Conservation (phyloP, 345 rosid species). For the Mangifera indica region DNA sequence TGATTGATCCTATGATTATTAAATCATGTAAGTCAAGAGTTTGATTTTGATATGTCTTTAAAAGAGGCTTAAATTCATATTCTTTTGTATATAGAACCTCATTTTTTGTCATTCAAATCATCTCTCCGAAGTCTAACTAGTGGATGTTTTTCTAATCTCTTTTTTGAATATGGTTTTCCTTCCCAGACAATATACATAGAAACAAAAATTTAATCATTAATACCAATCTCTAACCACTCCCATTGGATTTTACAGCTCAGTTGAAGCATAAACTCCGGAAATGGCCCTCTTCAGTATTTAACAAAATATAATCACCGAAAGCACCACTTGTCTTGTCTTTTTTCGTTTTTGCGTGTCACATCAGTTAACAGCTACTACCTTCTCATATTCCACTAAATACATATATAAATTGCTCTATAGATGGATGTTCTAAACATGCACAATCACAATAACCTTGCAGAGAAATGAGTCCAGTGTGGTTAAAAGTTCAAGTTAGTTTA, state of each 20-base stretch:
- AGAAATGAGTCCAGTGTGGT: constrained; percentile 16
- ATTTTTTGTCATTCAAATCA: too few species aligned
- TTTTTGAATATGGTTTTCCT: not conserved
- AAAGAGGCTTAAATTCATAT: too few species aligned
- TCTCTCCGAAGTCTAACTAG: too few species aligned
- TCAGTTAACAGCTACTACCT: not conserved
- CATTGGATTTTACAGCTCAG: constrained; percentile 2
- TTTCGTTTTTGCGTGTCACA: not conserved
- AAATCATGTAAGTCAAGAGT: too few species aligned
- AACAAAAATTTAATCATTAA: not conserved
- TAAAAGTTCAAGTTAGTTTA: not conserved
- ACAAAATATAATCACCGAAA: not conserved
- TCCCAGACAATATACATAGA: not conserved
- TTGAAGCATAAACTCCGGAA: not conserved
- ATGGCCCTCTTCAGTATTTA: not conserved
- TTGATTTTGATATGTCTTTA: too few species aligned
- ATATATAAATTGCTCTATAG: constrained; percentile 12
- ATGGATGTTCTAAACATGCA: not conserved
- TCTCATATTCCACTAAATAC: constrained; percentile 5
- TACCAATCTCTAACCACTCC: constrained; percentile 11
- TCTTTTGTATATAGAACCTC: too few species aligned
- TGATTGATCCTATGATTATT: too few species aligned
- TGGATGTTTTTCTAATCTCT: too few species aligned
- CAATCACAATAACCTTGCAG: not conserved
- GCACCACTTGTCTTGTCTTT: constrained; percentile 25